Evolutionary conservation across 805 yeast species (phyloP).

Genomic region (Starmerella floris): DNA sequence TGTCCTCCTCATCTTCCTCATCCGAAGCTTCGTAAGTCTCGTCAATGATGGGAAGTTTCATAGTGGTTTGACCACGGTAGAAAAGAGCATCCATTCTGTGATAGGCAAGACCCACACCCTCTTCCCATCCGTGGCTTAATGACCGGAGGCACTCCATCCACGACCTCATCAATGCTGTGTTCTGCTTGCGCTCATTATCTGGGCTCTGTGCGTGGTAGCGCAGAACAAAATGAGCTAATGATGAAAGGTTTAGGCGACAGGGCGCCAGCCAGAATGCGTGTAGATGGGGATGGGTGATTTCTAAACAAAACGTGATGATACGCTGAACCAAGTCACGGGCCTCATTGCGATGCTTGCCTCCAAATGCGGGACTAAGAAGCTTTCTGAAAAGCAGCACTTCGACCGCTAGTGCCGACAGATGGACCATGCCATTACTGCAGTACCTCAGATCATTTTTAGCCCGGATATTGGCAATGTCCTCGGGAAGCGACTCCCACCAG

Average conservation of each 20-base stretch:
- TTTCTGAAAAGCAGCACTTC: slow-evolving; percentile 24
- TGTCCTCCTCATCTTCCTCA: background rate
- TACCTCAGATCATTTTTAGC: slow-evolving; percentile 20
- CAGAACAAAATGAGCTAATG: slow-evolving; percentile 27
- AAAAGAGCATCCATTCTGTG: slow-evolving; percentile 26
- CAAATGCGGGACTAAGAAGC: slow-evolving; percentile 21
- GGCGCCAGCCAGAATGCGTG: slow-evolving; percentile 29
- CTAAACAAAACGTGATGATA: slow-evolving; percentile 24
- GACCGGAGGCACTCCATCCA: slow-evolving; percentile 27
- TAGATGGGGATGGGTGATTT: slow-evolving; percentile 27
- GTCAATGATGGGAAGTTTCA: slow-evolving; percentile 8
- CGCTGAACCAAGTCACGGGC: slow-evolving; percentile 24
- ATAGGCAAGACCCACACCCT: slow-evolving; percentile 28
- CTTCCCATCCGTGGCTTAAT: slow-evolving; percentile 27
- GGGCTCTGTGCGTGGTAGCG: slow-evolving; percentile 26
- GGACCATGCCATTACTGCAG: slow-evolving; percentile 26
- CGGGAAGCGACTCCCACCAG: slow-evolving; percentile 24
- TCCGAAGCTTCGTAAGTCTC: background rate
- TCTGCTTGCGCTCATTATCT: slow-evolving; percentile 21
- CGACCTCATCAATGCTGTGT: slow-evolving; percentile 23
- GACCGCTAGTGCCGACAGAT: slow-evolving; percentile 23
- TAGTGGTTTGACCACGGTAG: slow-evolving; percentile 22
- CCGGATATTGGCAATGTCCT: slow-evolving; percentile 22
- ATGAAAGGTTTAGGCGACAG: slow-evolving; percentile 24
- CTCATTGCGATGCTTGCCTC: slow-evolving; percentile 20